Conservation (phyloP, 2,329 filamentous ascomycete species). For the Hypoxylon sp. region DNA sequence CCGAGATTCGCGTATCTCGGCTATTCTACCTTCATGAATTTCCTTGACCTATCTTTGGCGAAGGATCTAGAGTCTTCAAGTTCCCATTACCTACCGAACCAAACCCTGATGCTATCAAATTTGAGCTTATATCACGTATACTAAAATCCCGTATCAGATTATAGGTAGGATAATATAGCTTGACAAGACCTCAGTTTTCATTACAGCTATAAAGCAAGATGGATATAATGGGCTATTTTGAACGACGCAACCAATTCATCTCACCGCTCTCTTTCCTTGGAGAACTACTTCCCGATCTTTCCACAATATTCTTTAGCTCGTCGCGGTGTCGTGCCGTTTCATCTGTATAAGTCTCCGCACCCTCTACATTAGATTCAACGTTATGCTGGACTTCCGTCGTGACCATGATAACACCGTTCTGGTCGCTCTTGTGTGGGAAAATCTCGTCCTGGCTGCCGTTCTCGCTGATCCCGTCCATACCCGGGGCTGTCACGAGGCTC, state of each 20-base stretch:
- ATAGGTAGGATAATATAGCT: not conserved
- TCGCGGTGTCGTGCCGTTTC: constrained; percentile 10
- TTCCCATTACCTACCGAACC: not conserved
- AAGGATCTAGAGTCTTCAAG: not conserved
- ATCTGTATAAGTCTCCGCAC: constrained; percentile 9
- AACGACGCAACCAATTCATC: constrained; percentile 26
- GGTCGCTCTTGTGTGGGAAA: constrained; percentile 38
- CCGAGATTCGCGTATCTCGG: too few relatives aligned
- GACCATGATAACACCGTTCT: constrained; percentile 37
- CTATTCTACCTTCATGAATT: too few relatives aligned
- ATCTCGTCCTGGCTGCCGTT: constrained; percentile 41
- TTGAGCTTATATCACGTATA: not conserved
- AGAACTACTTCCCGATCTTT: constrained; percentile 1
- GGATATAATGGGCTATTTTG: constrained; percentile 15
- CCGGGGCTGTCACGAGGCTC: constrained; percentile 32
- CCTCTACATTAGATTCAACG: constrained; percentile 26
- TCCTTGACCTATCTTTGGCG: too few relatives aligned
- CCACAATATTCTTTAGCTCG: constrained; percentile 12
- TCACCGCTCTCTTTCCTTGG: constrained; percentile 5
- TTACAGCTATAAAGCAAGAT: constrained; percentile 5
- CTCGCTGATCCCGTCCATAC: constrained; percentile 34
- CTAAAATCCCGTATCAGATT: not conserved
- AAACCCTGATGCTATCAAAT: not conserved
- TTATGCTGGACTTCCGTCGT: constrained; percentile 35
- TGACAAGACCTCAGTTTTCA: too few relatives aligned